Evolutionary conservation across 2,329 filamentous ascomycete species (phyloP), one percentile per base, ranked within the genome.

Genomic region (Talaromyces piceae): DNA sequence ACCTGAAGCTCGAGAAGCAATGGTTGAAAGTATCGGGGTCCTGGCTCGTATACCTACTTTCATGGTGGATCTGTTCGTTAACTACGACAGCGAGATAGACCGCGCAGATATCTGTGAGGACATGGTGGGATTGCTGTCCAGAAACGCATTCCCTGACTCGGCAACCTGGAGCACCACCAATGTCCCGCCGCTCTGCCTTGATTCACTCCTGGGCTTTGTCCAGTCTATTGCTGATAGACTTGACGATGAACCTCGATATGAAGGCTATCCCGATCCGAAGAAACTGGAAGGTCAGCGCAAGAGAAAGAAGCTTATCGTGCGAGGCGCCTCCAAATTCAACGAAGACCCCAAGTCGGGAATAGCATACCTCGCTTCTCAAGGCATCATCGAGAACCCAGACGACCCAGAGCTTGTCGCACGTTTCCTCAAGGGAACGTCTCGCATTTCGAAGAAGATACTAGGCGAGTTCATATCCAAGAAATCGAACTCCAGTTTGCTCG

Each of bases 101-200:
- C 82, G 91, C 46, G 85, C 84, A 47, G 93, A 98, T 71, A 73
- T 98, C 4, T 98, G 93, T 63, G 88, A 95, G 72, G 94, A 98
- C 63, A 87, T 97, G 80, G 83, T 98, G 54, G 91, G 93, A 0
- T 78, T 98, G 28, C 75, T 98, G 13, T 91, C 93, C 18, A 82
- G 93, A 53, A 98, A 96, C 66, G 93, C 93, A 2, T 87, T 98
- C 57, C 94, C 93, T 0, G 93, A 98, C 67, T 95, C 93, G 7
- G 93, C 91, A 5, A 96, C 91, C 5, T 98, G 93, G 93, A 98
- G 94, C 67, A 98, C 93, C 9, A 96, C 91, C 4, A 98, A 95
- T 64, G 94, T 98, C 1, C 93, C 93, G 13, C 93, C 93, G 0
- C 74, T 98, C 2, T 98, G 93, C 62, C 76, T 98, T 20, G 93